Base-by-base conservation (phyloP, 164 flowering plant species). In the Buxus sempervirens region DNA sequence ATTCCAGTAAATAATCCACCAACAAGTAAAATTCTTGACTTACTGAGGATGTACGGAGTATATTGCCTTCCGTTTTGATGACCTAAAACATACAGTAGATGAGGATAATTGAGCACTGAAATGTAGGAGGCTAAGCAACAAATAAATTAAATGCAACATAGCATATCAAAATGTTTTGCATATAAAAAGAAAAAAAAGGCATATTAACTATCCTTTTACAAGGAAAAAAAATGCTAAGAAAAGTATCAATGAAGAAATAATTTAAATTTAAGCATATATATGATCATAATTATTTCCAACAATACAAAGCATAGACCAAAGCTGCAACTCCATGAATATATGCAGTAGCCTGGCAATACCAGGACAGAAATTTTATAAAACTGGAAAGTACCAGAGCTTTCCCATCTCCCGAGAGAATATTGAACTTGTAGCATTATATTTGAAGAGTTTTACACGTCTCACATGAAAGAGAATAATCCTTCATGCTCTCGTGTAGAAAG, bases 31-130 rank as follows among this genome's bases (percentile, higher is more conserved):
- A 23, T 8, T 18, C 9, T 22, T 5, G 20, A 67, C 70, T 67
- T 60, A 67, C 70, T 67, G 57, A 45, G n/a, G 64, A 49, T 49
- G 57, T 26, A 26, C 19, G 45, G 48, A 48, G 9, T 49, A 26
- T 38, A 58, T 49, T 26, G 21, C 20, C 70, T 48, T 48, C 70
- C 45, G 21, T 25, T 41, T 23, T 48, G 63, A 14, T 59, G 64
- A 48, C 70, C 70, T 67, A 28, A 20, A 32, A 28, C 12, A 67
- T 2, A 54, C 56, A 58, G 48, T 48, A 25, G 55, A 58, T 5
- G 57, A 41, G 57, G 62, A 66, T 23, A 8, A 23, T 38, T 41
- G 9, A 57, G 53, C 55, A 27, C 51, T 25, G 42, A 64, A 55
- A 0, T 53, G 13, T 6, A 9, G 7, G 24, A 64, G 67, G 18